Percentiles rank a stretch among this genome's conserved stretches.
Conservation (phyloP, 1,284 basidiomycete species). For the Porodaedalea pini region DNA sequence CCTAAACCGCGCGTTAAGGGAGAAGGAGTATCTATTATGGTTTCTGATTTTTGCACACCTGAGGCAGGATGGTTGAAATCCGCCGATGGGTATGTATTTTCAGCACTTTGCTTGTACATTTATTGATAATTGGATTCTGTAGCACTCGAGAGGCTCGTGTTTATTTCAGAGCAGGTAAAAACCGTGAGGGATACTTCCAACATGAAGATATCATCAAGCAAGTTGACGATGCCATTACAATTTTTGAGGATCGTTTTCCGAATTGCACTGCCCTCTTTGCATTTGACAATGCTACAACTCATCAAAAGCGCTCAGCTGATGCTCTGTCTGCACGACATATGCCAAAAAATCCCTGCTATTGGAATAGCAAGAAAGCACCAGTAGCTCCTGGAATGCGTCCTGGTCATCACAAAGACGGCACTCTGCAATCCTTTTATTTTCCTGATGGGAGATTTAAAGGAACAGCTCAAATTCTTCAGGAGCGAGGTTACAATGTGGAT, state of each 20-base stretch:
- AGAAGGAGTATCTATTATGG: constrained; percentile 35
- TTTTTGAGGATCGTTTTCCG: constrained; percentile 20
- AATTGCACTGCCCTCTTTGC: constrained; percentile 20
- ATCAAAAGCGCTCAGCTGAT: constrained; percentile 22
- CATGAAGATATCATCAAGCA: constrained; percentile 22
- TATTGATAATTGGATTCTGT: not conserved
- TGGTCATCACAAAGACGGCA: not conserved
- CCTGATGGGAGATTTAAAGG: constrained; percentile 31
- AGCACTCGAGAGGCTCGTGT: constrained; percentile 11
- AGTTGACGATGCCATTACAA: constrained; percentile 21
- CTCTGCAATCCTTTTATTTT: constrained; percentile 25
- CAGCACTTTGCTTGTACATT: not conserved
- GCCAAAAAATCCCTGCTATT: constrained; percentile 17
- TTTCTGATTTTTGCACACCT: constrained; percentile 24
- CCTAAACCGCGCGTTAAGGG: constrained; percentile 37
- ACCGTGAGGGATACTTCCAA: constrained; percentile 25
- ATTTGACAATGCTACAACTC: constrained; percentile 26
- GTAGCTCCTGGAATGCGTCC: not conserved
- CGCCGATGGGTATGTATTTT: constrained; percentile 17
- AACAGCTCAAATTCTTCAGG: constrained; percentile 27
- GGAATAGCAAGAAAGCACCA: not conserved
- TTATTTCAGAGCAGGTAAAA: constrained; percentile 25
- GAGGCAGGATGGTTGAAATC: constrained; percentile 21
- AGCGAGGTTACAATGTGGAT: constrained; percentile 21
- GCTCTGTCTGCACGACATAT: constrained; percentile 22